Conservation (phyloP, 768 basidiomycete species). For the Chalciporus pseudorubinellus region DNA sequence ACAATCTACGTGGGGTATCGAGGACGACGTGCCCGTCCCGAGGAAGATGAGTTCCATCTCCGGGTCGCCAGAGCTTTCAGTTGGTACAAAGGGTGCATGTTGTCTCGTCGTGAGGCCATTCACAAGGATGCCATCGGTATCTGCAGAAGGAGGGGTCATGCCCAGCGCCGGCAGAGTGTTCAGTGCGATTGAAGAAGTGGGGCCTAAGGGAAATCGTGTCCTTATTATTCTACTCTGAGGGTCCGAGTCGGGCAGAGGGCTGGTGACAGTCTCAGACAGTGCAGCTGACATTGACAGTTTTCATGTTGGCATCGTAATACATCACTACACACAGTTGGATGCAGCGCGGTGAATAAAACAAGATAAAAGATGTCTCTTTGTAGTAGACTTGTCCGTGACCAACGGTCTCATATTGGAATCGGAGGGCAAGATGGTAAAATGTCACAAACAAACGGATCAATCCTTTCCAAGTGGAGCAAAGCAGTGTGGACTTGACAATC, state of each 20-base stretch:
- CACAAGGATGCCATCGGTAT: not conserved
- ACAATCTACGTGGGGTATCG: conserved; percentile 68
- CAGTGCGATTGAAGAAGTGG: not conserved
- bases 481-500: no score
- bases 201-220: not conserved
- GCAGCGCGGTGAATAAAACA: no score
- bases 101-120: not conserved
- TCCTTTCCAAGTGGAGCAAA: no score
- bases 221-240: not conserved
- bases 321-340: no score
- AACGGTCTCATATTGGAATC: no score
- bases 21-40: conserved; percentile 79
- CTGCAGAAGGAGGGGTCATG: conserved; percentile 2
- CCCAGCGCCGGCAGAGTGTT: not conserved
- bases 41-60: conserved; percentile 71
- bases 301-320: no score
- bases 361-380: no score
- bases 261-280: no score
- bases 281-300: no score
- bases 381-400: no score
- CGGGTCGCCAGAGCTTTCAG: not conserved
- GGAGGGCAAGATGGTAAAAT: no score
- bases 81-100: not conserved
- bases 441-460: no score
- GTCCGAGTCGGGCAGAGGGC: not conserved